Conservation (phyloP, 106 monocot genomes). For the Hemerocallis citrina region DNA sequence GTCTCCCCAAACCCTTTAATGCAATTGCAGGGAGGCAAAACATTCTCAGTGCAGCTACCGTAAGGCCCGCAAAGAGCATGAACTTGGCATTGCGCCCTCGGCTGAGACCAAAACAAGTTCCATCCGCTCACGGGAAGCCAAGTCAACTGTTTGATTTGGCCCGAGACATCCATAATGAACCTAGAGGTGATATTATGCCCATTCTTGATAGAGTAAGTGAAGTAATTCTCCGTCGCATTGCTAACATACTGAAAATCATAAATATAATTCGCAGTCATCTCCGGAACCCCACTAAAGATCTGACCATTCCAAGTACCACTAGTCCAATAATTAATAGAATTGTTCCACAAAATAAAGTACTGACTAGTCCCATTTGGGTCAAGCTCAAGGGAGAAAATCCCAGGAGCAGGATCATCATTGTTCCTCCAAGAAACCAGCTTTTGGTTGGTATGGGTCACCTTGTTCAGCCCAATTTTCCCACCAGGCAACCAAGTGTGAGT, state of each 20-base stretch:
- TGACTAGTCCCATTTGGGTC: slow-evolving; percentile 36
- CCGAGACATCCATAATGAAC: slow-evolving; percentile 15
- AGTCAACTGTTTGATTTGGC: slow-evolving; percentile 24
- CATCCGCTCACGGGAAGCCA: slow-evolving; percentile 17
- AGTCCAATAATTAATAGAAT: slow-evolving; percentile 25
- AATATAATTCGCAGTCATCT: slow-evolving; percentile 6
- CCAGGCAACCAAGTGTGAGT: slow-evolving; percentile 55
- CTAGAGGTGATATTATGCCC: background rate
- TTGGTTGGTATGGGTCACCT: slow-evolving; percentile 21
- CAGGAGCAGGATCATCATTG: slow-evolving; percentile 47
- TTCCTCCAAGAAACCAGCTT: slow-evolving; percentile 40
- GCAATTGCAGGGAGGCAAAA: slow-evolving; percentile 19
- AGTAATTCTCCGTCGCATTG: slow-evolving; percentile 24
- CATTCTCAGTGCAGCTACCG: slow-evolving; percentile 21
- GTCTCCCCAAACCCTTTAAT: slow-evolving; percentile 25
- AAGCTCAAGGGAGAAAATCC: slow-evolving; percentile 35
- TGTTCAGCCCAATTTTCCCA: slow-evolving; percentile 29
- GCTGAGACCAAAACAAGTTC: slow-evolving; percentile 29
- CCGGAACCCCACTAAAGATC: slow-evolving; percentile 37
- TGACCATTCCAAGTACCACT: slow-evolving; percentile 58
- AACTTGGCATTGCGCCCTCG: slow-evolving; percentile 28
- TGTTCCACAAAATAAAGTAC: slow-evolving; percentile 33
- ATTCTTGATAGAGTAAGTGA: slow-evolving; percentile 25
- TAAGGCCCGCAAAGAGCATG: slow-evolving; percentile 27
- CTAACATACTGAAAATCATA: slow-evolving; percentile 7